Base-by-base conservation (phyloP, 2,329 filamentous ascomycete species). In the Cordyceps cicadae region DNA sequence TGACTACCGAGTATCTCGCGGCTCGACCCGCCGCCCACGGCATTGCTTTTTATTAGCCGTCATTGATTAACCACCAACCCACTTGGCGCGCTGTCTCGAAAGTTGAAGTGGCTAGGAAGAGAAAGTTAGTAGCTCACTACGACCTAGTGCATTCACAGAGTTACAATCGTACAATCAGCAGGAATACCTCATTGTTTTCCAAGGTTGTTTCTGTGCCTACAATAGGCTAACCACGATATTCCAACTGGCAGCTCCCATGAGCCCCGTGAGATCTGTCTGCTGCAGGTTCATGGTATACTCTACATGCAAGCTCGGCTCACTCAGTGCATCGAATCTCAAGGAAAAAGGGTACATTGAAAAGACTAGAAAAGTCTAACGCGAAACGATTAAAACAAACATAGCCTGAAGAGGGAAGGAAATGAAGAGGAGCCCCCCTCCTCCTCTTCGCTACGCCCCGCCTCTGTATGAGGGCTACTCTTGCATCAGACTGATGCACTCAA, bases 11-110 rank as follows among this genome's bases (percentile, higher is more conserved):
- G 32, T 26, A 29, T 39, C 41, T 53, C 19, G 49, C 57, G 50
- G 57, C 39, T 59, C 49, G 57, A 53, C 57, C 57, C 57, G 24
- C 24, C 24, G 57, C 46, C 39, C 37, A 24, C n/a, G 24, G 39
- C 24, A 24, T 48, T 26, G 34, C 19, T 37, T 50, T 37, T 46
- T 37, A 29, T 46, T 37, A 29, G 39, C 19, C 26, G 9, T 53
- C 39, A 59, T 59, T 37, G 57, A 54, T 48, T 53, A 41, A 59
- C 57, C 41, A 39, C 6, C 19, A 59, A 21, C 48, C 57, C 57
- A 46, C 57, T 54, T 39, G 24, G 26, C 39, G 19, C 37, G 19
- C 37, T n/a, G 14, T 46, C 26, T 46, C 11, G 39, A 12, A 43
- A 17, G 17, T 43, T n/a, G 29, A 14, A 8, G 19, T 26, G 19